Percentiles rank a stretch among this genome's conserved stretches.
phyloP scores from a whole-genome alignment of 352 stramenopile genomes.

The Globisporangium middletonii region DNA sequence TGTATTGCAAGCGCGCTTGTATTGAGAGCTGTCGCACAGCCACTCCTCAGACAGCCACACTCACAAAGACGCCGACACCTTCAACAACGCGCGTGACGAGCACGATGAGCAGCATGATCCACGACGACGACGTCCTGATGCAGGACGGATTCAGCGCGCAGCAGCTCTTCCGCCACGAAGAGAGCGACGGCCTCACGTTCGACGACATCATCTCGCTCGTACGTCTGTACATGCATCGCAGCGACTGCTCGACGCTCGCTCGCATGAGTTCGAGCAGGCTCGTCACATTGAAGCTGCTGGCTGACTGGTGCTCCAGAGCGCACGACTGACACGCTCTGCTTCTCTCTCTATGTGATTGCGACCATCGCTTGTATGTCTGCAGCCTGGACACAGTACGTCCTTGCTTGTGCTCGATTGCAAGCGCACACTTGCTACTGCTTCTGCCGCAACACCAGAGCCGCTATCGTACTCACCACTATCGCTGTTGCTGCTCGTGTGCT shows the following conservation, averaged over 20 bases:
- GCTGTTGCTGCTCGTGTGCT: background rate
- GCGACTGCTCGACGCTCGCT: background rate
- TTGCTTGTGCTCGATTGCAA: background rate
- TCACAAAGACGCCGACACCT: background rate
- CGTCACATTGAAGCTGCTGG: background rate
- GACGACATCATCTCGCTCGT: slow-evolving; percentile 85
- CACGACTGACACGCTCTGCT: background rate
- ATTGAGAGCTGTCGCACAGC: too few species aligned
- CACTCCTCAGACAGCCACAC: too few species aligned
- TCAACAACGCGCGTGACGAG: background rate
- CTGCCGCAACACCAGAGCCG: background rate
- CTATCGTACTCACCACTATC: background rate
- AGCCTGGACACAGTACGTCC: slow-evolving; percentile 66
- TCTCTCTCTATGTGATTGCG: background rate
- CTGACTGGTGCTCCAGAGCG: background rate
- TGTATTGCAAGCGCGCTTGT: too few species aligned
- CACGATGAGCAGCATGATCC: slow-evolving; percentile 8
- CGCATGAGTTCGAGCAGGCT: too few species aligned
- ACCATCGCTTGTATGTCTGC: background rate
- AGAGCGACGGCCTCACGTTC: slow-evolving; percentile 72
- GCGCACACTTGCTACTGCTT: background rate
- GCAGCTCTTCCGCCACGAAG: slow-evolving; percentile 66
- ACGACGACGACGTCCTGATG: slow-evolving; percentile 22
- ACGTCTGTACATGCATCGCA: slow-evolving; percentile 1
- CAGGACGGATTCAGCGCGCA: slow-evolving; percentile 60